Percentiles rank a stretch among this genome's conserved stretches.
Evolutionary conservation across 495 filamentous ascomycete genomes (phyloP).

Genomic region (Elaphomyces granulatus): DNA sequence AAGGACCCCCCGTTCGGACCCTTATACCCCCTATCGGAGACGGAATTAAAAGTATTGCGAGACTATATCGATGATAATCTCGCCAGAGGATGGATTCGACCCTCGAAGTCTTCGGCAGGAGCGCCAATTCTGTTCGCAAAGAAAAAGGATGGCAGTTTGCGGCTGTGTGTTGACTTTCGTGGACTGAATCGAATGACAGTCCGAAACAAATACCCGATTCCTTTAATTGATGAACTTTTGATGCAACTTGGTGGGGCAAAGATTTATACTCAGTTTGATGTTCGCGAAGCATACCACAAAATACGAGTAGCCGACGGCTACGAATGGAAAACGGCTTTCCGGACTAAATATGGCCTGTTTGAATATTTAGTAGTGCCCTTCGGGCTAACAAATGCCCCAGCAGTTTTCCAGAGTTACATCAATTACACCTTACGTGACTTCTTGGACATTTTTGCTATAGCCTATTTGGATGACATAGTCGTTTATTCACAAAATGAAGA

Average conservation of each 20-base stretch:
- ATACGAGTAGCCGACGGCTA: not conserved
- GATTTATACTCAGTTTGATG: not conserved
- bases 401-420: not conserved
- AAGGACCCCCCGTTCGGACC: not conserved
- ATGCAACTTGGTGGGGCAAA: not conserved
- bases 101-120: not conserved
- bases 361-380: not conserved
- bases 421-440: not conserved
- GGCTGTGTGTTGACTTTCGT: slow-evolving; percentile 6
- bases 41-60: not conserved
- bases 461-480: slow-evolving; percentile 5
- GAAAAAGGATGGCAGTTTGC: not conserved
- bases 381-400: not conserved
- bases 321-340: not conserved
- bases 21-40: not conserved
- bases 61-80: not conserved
- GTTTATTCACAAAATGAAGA: slow-evolving; percentile 11
- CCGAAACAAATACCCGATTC: slow-evolving; percentile 4
- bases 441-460: not conserved
- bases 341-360: not conserved
- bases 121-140: slow-evolving; percentile 4
- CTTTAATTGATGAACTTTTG: not conserved
- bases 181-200: slow-evolving; percentile 9
- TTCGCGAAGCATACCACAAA: not conserved
- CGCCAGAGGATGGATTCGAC: not conserved